Percentiles rank a stretch among this genome's conserved stretches.
These are phyloP conservation scores for Gastrolobium villosum DNA, from an alignment of 306 rosid genomes.

Conservation along the genomic window DNA sequence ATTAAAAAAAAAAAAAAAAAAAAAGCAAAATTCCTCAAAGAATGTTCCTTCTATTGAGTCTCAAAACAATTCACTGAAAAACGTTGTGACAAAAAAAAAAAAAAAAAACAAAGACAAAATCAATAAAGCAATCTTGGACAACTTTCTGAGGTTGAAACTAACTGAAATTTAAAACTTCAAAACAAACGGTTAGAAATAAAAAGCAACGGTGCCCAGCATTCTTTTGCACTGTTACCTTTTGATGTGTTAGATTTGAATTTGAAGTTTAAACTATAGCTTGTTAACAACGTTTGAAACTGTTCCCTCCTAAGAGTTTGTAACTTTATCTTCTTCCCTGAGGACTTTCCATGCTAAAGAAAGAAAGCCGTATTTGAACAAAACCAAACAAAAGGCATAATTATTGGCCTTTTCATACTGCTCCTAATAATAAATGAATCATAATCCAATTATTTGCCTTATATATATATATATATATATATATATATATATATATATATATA, in stretches of 20 bases:
- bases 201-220: constrained; percentile 60
- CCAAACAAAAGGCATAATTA: constrained; percentile 36
- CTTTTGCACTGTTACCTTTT: constrained; percentile 59
- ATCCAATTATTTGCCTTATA: neutral
- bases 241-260: constrained; percentile 69
- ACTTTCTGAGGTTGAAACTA: constrained; percentile 46
- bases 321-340: constrained; percentile 44
- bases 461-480: too few species aligned
- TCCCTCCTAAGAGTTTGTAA: constrained; percentile 74
- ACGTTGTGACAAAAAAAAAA: constrained; percentile 19
- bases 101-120: too few species aligned
- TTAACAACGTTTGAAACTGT: constrained; percentile 63
- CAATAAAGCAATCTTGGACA: constrained; percentile 52
- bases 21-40: constrained; percentile 59
- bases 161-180: constrained; percentile 64
- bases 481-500: too few species aligned
- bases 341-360: constrained; percentile 50
- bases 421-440: constrained; percentile 40
- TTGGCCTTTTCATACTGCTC: constrained; percentile 12
- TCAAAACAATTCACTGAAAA: constrained; percentile 48
- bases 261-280: constrained; percentile 64
- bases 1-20: constrained; percentile 3
- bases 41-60: constrained; percentile 50
- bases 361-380: constrained; percentile 48
- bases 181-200: constrained; percentile 54